Conservation (phyloP, 2,329 filamentous ascomycete genomes). For the Laburnicola sp. region DNA sequence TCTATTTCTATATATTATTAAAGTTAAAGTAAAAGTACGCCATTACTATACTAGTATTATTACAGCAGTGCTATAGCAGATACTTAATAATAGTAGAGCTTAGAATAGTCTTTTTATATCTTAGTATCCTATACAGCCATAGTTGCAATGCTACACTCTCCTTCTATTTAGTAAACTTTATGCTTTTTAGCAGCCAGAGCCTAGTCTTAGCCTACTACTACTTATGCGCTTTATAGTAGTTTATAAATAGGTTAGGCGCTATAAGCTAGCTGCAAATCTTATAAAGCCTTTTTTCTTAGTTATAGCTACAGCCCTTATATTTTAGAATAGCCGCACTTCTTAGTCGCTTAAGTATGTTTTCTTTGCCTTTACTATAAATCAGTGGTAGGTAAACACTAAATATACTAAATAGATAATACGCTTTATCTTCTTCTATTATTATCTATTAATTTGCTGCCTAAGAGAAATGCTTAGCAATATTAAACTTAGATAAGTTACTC, state of each 20-base stretch:
- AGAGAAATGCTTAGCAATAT: constrained; percentile 8
- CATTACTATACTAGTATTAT: constrained; percentile 10
- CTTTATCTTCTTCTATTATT: constrained; percentile 11
- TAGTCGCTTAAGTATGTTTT: constrained; percentile 12
- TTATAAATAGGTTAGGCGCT: constrained; percentile 39
- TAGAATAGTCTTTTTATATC: constrained; percentile 21
- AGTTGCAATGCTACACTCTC: neutral
- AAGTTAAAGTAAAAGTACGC: constrained; percentile 33
- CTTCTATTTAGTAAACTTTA: constrained; percentile 12
- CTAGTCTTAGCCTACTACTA: constrained; percentile 17
- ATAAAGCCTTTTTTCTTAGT: neutral
- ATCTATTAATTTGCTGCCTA: constrained; percentile 11
- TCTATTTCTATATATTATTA: constrained; percentile 39
- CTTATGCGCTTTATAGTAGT: constrained; percentile 26
- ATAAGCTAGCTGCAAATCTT: constrained; percentile 33
- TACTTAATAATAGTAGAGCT: constrained; percentile 20
- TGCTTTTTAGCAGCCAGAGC: constrained; percentile 18
- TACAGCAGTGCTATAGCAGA: constrained; percentile 9
- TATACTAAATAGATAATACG: constrained; percentile 13
- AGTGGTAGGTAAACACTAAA: constrained; percentile 12
- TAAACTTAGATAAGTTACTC: constrained; percentile 3
- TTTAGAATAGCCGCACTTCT: neutral
- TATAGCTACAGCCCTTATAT: neutral
- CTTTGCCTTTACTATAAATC: constrained; percentile 27
- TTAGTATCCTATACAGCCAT: constrained; percentile 17